Base-by-base conservation (phyloP, 2,329 filamentous ascomycete genomes). In the Arthrobotrys iridis region DNA sequence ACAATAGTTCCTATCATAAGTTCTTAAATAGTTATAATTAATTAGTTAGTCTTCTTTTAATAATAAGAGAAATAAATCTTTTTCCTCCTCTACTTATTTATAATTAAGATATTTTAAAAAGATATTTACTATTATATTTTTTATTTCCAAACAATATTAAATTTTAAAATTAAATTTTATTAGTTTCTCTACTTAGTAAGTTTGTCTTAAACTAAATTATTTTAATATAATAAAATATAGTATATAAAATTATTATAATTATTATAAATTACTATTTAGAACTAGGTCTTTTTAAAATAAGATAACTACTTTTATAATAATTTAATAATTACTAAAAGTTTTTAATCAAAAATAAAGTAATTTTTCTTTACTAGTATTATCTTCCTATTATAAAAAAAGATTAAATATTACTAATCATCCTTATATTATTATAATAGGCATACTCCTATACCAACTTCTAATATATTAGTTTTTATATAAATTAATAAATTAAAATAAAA, bases 141-240 rank as follows among this genome's bases (percentile, higher is more conserved):
- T n/a, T n/a, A n/a, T n/a, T n/a, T n/a, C n/a, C n/a, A 46, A 46
- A 46, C 22, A 46, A 26, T 46, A 46, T 22, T 22, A 22, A 46
- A 46, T 46, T 46, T 7, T 46, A 26, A 46, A 46, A 46, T 46
- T 26, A 46, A 20, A 46, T 20, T 46, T 46, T 22, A 22, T 26
- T 46, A 46, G 13, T 46, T 46, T 26, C 22, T 46, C 15, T 20
- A 46, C 5, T 13, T 26, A 46, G 4, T 46, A 20, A 26, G 15
- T 13, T 26, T 46, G 22, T 46, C 18, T 46, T 4, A 46, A 11
- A 46, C 10, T 22, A 46, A 46, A 13, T 22, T 46, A 4, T 26
- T 46, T 46, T 46, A 46, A 22, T 11, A 46, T 46, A 20, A 46
- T 46, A 46, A 46, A 46, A 46, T n/a, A n/a, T n/a, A n/a, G n/a